Evolutionary conservation across 306 rosid species (phyloP).

Genomic region (Heteromeles arbutifolia): DNA sequence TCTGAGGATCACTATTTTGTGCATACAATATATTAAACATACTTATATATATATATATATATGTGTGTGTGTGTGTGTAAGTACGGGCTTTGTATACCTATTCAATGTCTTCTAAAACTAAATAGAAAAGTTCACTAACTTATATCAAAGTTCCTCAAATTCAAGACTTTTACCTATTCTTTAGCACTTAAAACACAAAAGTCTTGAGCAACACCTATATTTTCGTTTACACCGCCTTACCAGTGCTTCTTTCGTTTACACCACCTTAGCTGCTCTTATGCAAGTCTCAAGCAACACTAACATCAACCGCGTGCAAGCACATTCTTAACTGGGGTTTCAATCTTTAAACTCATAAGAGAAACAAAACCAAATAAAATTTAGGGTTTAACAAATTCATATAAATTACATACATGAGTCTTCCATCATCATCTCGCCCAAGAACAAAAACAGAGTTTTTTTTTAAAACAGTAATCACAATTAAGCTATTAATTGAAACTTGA

Average conservation of each 20-base stretch:
- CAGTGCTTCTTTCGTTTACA: neutral
- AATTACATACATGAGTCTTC: neutral
- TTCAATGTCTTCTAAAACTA: no score
- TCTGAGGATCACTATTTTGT: neutral
- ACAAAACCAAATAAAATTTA: neutral
- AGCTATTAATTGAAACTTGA: neutral
- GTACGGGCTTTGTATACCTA: neutral
- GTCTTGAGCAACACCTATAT: neutral
- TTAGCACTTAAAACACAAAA: neutral
- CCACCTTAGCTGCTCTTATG: neutral
- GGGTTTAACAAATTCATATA: neutral
- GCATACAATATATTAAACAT: neutral
- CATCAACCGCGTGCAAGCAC: neutral
- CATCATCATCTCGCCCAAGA: neutral
- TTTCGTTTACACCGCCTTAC: no score
- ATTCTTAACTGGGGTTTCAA: neutral
- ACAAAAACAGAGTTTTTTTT: neutral
- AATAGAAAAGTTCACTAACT: neutral
- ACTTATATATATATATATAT: neutral
- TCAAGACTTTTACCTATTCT: neutral
- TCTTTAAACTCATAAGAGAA: neutral
- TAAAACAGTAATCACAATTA: neutral
- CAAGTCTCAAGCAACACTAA: neutral
- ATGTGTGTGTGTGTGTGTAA: no score
- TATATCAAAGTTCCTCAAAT: neutral